Base-by-base conservation (phyloP, 345 rosid species). In the Salix viminalis region DNA sequence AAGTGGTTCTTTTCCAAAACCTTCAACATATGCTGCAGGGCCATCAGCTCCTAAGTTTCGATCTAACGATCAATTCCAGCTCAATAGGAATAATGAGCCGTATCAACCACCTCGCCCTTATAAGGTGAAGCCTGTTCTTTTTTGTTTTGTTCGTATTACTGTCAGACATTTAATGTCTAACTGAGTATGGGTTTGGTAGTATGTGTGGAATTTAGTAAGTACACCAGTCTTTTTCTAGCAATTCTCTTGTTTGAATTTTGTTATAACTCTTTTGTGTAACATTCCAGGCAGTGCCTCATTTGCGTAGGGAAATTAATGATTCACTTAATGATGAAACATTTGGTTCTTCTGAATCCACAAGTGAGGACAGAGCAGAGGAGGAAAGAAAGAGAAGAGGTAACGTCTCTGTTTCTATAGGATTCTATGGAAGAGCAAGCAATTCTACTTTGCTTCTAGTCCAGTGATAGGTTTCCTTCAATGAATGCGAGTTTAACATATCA, bases 31-130 rank as follows among this genome's bases (percentile, higher is more conserved):
- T 82, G 78, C 84, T 34, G 81, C 89, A 15, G 96, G 93, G 70
- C 46, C 91, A 68, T 80, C 92, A 42, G 90, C 83, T 79, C 83
- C 92, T 67, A 95, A 85, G 82, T 79, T 81, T 76, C 94, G 84
- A 23, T 75, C 92, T 79, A 89, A 86, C 85, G 97, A 91, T 83
- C 86, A 88, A 19, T 79, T 77, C 86, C 94, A 84, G 72, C 91
- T 83, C 46, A 89, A 70, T 72, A 90, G 79, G 89, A 88, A 85
- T 80, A 88, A 84, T 76, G 98, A 92, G 82, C 99, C 95, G 9
- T 96, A 91, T 83, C 97, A 96, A 37, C 98, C 98, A 18, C 99
- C 99, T 66, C 97, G 96, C 50, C 94, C 98, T 46, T 92, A 92
- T 79, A 93, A 94, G 97, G 99, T 92, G 65, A 84, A 75, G 30